phyloP scores from a whole-genome alignment of 306 rosid species.

The Adenanthera pavonina region DNA sequence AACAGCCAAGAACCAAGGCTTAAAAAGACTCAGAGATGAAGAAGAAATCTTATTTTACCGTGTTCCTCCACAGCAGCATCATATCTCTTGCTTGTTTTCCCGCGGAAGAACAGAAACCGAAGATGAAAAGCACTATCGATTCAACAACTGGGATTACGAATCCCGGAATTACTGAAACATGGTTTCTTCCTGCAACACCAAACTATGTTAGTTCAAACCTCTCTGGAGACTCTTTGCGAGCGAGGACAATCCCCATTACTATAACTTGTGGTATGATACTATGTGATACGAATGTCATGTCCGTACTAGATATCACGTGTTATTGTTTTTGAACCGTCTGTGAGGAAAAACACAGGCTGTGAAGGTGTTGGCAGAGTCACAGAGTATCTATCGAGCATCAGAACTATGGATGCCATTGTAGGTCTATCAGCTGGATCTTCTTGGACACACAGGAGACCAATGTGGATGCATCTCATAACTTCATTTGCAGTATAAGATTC shows the following conservation, averaged over 20 bases:
- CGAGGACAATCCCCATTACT: no score
- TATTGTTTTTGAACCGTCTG: no score
- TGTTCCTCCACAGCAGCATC: constrained; percentile 27
- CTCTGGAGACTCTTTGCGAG: no score
- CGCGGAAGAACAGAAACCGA: constrained; percentile 48
- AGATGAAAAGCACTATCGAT: constrained; percentile 36
- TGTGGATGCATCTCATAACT: constrained; percentile 49
- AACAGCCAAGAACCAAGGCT: no score
- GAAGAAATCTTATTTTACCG: constrained; percentile 30
- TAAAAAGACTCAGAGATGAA: no score
- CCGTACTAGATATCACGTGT: no score
- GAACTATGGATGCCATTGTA: constrained; percentile 45
- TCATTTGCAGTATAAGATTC: constrained; percentile 37
- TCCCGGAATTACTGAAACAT: constrained; percentile 40
- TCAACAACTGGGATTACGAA: constrained; percentile 51
- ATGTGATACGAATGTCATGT: no score
- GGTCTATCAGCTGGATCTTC: constrained; percentile 46
- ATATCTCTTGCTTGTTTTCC: constrained; percentile 37
- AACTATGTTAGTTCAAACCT: no score
- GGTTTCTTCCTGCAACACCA: constrained; percentile 42
- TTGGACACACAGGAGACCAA: constrained; percentile 46
- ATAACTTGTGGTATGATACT: no score
- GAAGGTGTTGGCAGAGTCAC: constrained; percentile 39
- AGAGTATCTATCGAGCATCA: constrained; percentile 39
- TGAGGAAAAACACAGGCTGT: constrained; percentile 26